A percentile compares a stretch with the other conserved stretches of the same genome.
These are phyloP conservation scores for Flaveria trinervia DNA, from an alignment of 129 eudicot genomes.

Conservation along the genomic window DNA sequence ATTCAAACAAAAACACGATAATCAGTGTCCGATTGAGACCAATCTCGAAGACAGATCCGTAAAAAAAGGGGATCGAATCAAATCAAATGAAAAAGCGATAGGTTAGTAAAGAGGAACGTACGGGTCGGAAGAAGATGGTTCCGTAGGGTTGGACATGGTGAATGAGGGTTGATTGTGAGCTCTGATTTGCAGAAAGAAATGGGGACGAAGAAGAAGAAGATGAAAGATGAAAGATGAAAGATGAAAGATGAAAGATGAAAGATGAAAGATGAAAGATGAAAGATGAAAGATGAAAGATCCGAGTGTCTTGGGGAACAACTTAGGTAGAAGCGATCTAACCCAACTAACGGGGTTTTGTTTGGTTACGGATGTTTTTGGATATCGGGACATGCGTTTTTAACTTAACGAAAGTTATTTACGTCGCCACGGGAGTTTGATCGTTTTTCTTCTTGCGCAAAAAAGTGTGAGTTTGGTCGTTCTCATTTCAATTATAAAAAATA, in stretches of 20 bases:
- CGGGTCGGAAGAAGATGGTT: slow-evolving; percentile 54
- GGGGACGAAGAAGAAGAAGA: not conserved
- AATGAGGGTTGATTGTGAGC: not conserved
- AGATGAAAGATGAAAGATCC: not conserved
- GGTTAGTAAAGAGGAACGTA: slow-evolving; percentile 27
- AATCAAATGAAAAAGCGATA: not conserved
- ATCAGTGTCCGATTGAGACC: slow-evolving; percentile 12
- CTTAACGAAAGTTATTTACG: no score
- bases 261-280: no score
- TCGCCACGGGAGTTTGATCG: no score
- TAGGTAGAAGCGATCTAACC: not conserved
- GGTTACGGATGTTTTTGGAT: not conserved
- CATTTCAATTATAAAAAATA: no score
- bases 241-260: no score
- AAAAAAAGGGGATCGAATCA: not conserved
- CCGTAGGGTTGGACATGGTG: slow-evolving; percentile 49
- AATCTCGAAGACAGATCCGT: not conserved
- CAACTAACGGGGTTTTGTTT: slow-evolving; percentile 7
- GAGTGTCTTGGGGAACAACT: slow-evolving; percentile 32
- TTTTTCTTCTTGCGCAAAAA: no score
- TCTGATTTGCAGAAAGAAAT: not conserved
- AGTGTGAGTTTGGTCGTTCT: no score
- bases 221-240: no score
- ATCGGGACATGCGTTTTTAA: no score
- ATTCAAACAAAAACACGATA: slow-evolving; percentile 8